Evolutionary conservation across 2,329 filamentous ascomycete genomes (phyloP).

Genomic region (Blastomyces parvus): DNA sequence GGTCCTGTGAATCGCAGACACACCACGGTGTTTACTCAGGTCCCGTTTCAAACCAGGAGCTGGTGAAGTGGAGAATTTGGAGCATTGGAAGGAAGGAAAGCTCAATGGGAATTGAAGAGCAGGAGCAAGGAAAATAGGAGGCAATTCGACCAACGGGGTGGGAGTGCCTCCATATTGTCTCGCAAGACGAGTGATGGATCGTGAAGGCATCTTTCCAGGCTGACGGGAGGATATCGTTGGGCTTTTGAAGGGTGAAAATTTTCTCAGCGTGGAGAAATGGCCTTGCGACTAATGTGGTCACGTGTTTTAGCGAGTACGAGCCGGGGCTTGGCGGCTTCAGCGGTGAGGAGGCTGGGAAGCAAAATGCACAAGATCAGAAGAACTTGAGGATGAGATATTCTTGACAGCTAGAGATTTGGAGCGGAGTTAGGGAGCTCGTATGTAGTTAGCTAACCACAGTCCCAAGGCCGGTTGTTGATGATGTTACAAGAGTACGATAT

Average conservation of each 20-base stretch:
- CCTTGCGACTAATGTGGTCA: slow-evolving; percentile 15
- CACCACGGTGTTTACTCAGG: slow-evolving; percentile 67
- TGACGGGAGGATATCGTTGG: neutral
- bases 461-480: neutral
- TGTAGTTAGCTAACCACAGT: neutral
- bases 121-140: slow-evolving; percentile 38
- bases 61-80: slow-evolving; percentile 17
- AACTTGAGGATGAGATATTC: neutral
- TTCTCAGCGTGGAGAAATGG: neutral
- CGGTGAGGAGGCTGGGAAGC: neutral
- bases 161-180: slow-evolving; percentile 26
- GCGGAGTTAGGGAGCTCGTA: neutral
- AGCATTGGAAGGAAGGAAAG: slow-evolving; percentile 9
- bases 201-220: slow-evolving; percentile 28
- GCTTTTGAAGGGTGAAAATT: slow-evolving; percentile 7
- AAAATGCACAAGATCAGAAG: too few species aligned
- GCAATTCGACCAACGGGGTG: slow-evolving; percentile 29
- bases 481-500: neutral
- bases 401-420: neutral
- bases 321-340: neutral
- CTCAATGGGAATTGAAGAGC: slow-evolving; percentile 17
- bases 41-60: slow-evolving; percentile 49
- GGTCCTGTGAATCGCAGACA: slow-evolving; percentile 69
- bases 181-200: slow-evolving; percentile 26
- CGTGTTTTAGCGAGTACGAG: slow-evolving; percentile 15